Percentiles rank a stretch among this genome's conserved stretches.
These are phyloP conservation scores for Aspergillus persii DNA, from an alignment of 2,329 filamentous ascomycete species.

Conservation along the genomic window DNA sequence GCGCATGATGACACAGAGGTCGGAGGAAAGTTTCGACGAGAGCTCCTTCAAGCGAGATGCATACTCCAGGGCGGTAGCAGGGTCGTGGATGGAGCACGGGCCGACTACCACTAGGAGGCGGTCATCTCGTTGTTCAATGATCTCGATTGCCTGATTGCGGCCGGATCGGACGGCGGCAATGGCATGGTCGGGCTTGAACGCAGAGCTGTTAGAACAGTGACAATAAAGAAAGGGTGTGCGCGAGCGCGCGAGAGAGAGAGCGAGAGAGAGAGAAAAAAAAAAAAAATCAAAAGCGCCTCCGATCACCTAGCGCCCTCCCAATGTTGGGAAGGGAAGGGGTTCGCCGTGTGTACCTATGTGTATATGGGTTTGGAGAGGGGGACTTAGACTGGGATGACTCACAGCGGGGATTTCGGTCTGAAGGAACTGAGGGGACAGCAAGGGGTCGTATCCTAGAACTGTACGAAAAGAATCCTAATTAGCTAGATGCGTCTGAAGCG, in stretches of 20 bases:
- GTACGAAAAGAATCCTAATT: conserved; percentile 4
- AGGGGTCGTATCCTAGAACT: conserved; percentile 92
- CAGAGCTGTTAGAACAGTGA: conserved; percentile 11
- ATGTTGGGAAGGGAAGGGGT: neutral
- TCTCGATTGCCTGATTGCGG: conserved; percentile 61
- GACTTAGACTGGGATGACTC: conserved; percentile 51
- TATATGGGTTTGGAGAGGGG: neutral
- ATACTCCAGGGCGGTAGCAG: conserved; percentile 83
- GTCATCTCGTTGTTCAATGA: conserved; percentile 74
- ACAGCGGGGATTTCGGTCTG: conserved; percentile 75
- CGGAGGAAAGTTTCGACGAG: conserved; percentile 73
- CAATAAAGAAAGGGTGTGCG: neutral
- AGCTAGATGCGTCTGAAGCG: neutral
- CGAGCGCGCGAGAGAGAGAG: neutral
- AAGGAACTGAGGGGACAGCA: conserved; percentile 85
- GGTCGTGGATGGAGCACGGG: conserved; percentile 97
- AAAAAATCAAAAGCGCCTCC: neutral
- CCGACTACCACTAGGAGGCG: conserved; percentile 92
- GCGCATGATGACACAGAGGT: conserved; percentile 93
- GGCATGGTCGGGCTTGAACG: conserved; percentile 37
- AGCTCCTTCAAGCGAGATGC: conserved; percentile 73
- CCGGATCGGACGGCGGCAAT: conserved; percentile 44
- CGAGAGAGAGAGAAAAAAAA: neutral
- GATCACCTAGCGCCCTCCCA: neutral
- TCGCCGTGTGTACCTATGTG: neutral